phyloP scores from a whole-genome alignment of 164 flowering plant species.

The Magnolia kwangsiensis region DNA sequence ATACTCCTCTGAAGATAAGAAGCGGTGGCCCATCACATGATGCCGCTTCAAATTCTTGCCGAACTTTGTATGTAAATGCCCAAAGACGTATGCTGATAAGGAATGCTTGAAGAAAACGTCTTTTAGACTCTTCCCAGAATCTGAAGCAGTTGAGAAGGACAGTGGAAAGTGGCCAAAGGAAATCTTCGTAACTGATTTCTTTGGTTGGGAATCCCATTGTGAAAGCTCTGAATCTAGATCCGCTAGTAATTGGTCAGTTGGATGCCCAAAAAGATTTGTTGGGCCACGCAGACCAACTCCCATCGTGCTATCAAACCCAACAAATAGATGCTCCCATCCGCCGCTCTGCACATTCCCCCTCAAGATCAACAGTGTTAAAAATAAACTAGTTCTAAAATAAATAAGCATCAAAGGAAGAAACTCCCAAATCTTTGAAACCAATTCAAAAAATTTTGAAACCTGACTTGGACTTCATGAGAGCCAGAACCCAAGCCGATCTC shows the following conservation, averaged over 20 bases:
- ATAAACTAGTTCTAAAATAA: not conserved
- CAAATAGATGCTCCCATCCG: slow-evolving; percentile 69
- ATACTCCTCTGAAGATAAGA: slow-evolving; percentile 25
- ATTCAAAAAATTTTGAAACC: not conserved
- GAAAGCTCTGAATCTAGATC: slow-evolving; percentile 70
- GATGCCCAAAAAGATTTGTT: slow-evolving; percentile 94
- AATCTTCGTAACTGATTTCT: slow-evolving; percentile 57
- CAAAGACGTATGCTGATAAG: slow-evolving; percentile 81
- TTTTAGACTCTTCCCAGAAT: slow-evolving; percentile 59
- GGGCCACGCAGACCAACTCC: slow-evolving; percentile 79
- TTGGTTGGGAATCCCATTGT: slow-evolving; percentile 61
- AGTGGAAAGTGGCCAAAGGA: slow-evolving; percentile 93
- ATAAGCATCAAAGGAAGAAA: not conserved
- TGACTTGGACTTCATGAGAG: not conserved
- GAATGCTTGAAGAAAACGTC: slow-evolving; percentile 79
- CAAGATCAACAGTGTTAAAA: not conserved
- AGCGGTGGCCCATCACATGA: slow-evolving; percentile 33
- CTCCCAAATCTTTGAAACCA: not conserved
- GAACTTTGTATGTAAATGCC: slow-evolving; percentile 82
- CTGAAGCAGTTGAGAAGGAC: slow-evolving; percentile 72
- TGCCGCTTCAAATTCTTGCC: slow-evolving; percentile 85
- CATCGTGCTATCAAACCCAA: slow-evolving; percentile 84
- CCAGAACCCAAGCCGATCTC: not conserved
- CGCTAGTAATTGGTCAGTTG: slow-evolving; percentile 62
- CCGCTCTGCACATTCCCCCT: slow-evolving; percentile 44